Evolutionary conservation across 1,284 basidiomycete species (phyloP).

Genomic region (Ceraceosorus guamensis): DNA sequence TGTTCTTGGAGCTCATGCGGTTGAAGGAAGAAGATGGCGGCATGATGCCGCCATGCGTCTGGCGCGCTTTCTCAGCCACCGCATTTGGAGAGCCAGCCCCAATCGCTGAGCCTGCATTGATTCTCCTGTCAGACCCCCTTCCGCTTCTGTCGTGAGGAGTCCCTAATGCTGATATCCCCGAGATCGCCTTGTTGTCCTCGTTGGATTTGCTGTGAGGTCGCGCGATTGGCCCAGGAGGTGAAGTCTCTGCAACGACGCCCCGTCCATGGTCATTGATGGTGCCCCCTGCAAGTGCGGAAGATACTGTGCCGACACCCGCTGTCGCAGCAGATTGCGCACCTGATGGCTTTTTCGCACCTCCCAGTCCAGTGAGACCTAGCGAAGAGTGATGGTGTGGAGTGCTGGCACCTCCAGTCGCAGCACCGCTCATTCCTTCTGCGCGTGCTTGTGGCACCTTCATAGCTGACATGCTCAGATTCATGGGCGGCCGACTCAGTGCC

Average conservation of each 20-base stretch:
- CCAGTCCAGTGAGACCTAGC: too few relatives aligned
- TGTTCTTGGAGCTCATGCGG: not conserved
- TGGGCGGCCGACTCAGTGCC: conserved; percentile 15
- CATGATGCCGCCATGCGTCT: too few relatives aligned
- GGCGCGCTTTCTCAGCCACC: too few relatives aligned
- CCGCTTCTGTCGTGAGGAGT: not conserved
- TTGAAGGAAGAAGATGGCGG: not conserved
- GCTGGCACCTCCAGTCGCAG: not conserved
- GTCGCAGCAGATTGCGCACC: not conserved
- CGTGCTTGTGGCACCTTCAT: not conserved
- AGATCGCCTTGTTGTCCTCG: not conserved
- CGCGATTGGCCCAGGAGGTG: not conserved
- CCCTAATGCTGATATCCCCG: not conserved
- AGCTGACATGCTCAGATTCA: conserved; percentile 38
- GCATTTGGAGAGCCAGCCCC: too few relatives aligned
- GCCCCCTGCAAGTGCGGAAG: conserved; percentile 19
- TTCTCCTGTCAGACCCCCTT: conserved; percentile 2
- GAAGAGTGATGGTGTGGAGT: not conserved
- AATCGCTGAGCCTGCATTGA: not conserved
- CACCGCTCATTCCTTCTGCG: not conserved
- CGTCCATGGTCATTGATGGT: conserved; percentile 30
- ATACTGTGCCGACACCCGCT: not conserved
- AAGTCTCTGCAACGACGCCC: conserved; percentile 9
- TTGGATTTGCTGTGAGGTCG: not conserved
- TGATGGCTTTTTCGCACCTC: too few relatives aligned